Evolutionary conservation across 495 filamentous ascomycete species (phyloP), one percentile per base, ranked within the genome.

Genomic region (Neurospora sp.): DNA sequence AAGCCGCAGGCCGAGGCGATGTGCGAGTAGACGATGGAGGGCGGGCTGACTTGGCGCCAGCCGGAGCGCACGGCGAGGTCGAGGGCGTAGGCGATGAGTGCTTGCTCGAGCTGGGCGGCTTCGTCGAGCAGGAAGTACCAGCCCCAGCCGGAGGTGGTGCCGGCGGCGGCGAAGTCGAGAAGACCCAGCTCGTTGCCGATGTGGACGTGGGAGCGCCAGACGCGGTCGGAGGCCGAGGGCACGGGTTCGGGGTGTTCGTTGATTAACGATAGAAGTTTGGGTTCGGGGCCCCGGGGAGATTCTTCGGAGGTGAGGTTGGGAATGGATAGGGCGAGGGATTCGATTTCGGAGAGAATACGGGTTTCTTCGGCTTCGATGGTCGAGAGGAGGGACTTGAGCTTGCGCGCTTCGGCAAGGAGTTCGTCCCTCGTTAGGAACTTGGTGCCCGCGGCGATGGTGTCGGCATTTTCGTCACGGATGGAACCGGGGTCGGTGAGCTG

Each of bases 41-140:
- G 96, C 6, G 96, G 96, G 7, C 90, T 86, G 40, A 96, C 92
- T 73, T 90, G 84, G 37, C 81, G 86, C 90, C 92, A 98, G 38
- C 92, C 93, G 66, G 89, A 86, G 59, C 84, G 85, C 42, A 89
- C 86, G 11, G 91, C 92, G 4, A 91, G 87, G 27, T 84, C 82
- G 4, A 97, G 85, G 0, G 96, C 90, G 81, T 96, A 97, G 76
- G 91, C 89, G n/a, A 98, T 81, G 0, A 99, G 87, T 0, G 96
- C 96, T 79, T 97, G 94, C 80, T 98, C 96, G 3, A 99, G 87
- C 80, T 96, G 87, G 0, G 94, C 94, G 9, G 90, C 94, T 75
- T 96, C 95, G 81, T 96, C 92, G 40, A 90, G 86, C 0, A 99
- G 89, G 81, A 92, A 97, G 82, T 99, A 99, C 93, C 94, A 99